Conservation (phyloP, 805 yeast genomes). For the Maudiozyma saulgeensis region DNA sequence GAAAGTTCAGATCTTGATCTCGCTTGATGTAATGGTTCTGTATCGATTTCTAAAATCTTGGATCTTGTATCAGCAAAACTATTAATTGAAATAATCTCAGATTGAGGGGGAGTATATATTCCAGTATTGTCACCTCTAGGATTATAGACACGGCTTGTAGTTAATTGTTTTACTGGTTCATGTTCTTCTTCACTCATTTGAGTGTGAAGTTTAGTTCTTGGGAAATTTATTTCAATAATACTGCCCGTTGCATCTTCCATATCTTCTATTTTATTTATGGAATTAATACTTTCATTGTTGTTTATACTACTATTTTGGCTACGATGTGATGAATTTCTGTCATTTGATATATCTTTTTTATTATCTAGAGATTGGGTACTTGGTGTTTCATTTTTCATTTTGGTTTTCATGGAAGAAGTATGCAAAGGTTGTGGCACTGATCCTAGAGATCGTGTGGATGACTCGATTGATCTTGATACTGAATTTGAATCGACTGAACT, state of each 20-base stretch:
- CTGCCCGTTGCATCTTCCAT: conserved; percentile 10
- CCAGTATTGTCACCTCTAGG: background rate
- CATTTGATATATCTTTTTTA: background rate
- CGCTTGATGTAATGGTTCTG: conserved; percentile 1
- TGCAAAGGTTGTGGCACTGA: background rate
- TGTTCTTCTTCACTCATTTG: background rate
- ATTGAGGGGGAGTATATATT: conserved; percentile 11
- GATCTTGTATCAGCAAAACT: conserved; percentile 9
- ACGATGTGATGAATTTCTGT: background rate
- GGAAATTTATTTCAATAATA: conserved; percentile 20
- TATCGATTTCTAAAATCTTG: background rate
- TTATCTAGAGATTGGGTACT: background rate
- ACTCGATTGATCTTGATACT: background rate
- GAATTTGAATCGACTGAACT: background rate
- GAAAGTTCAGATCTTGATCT: background rate
- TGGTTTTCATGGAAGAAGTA: background rate
- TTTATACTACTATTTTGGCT: background rate
- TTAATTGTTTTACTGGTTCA: background rate
- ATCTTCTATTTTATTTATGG: conserved; percentile 2
- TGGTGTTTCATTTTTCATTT: background rate
- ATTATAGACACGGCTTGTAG: background rate
- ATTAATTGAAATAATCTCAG: conserved; percentile 20
- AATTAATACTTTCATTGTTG: background rate
- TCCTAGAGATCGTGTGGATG: background rate
- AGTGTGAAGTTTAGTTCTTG: conserved; percentile 6